Evolutionary conservation across 768 basidiomycete species (phyloP).

Genomic region (Psilocybe azurescens): DNA sequence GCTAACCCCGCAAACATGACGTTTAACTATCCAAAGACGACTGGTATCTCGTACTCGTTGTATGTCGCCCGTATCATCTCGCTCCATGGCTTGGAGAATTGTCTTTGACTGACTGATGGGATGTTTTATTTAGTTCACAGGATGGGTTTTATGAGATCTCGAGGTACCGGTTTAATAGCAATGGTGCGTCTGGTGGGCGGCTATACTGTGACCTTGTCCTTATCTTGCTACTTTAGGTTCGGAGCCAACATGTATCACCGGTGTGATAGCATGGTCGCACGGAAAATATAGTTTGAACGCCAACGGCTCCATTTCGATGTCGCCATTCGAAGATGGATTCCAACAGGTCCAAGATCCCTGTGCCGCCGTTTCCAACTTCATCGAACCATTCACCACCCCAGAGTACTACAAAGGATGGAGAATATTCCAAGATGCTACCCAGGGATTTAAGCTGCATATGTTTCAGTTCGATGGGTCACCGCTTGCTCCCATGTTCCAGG

Average conservation of each 20-base stretch:
- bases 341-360: conserved; percentile 97
- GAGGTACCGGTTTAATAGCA: conserved; percentile 87
- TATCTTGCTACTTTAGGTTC: conserved; percentile 55
- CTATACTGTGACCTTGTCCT: neutral
- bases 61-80: conserved; percentile 64
- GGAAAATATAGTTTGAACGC: conserved; percentile 69
- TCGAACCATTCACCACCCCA: conserved; percentile 81
- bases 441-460: conserved; percentile 75
- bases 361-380: conserved; percentile 85
- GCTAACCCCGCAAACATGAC: conserved; percentile 82
- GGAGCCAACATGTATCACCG: conserved; percentile 88
- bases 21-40: conserved; percentile 84
- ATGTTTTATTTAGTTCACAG: conserved; percentile 50
- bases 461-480: conserved; percentile 82
- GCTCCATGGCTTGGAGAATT: neutral
- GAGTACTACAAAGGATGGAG: conserved; percentile 71
- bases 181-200: conserved; percentile 58
- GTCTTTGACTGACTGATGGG: conserved; percentile 12
- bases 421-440: conserved; percentile 69
- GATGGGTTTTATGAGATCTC: conserved; percentile 88
- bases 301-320: conserved; percentile 83
- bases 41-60: conserved; percentile 92
- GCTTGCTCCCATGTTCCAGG: conserved; percentile 69
- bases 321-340: conserved; percentile 84
- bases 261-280: conserved; percentile 89